Conservation (phyloP, 805 yeast species). For the Metschnikowia lochheadii region DNA sequence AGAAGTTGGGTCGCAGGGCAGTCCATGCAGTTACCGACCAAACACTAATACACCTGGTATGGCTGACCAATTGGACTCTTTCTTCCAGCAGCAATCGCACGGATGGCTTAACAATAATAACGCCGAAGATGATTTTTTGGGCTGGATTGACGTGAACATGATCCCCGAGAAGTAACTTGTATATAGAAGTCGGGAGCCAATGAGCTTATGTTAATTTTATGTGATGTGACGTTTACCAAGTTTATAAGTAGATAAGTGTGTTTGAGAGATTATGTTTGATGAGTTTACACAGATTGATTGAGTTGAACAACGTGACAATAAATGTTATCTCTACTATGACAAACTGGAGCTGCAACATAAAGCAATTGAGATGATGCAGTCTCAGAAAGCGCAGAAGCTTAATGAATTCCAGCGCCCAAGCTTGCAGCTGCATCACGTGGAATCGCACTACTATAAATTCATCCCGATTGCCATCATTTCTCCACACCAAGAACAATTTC, state of each 20-base stretch:
- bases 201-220: neutral
- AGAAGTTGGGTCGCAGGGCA: slow-evolving; percentile 6
- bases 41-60: slow-evolving; percentile 12
- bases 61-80: slow-evolving; percentile 46
- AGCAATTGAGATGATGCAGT: no score
- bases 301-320: no score
- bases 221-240: slow-evolving; percentile 8
- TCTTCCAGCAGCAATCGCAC: slow-evolving; percentile 76
- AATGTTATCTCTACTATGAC: no score
- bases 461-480: neutral
- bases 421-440: neutral
- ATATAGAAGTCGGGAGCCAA: neutral
- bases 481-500: neutral
- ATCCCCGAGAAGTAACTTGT: slow-evolving; percentile 12
- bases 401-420: neutral
- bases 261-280: no score
- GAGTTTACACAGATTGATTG: no score
- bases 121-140: slow-evolving; percentile 79
- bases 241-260: neutral
- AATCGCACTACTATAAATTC: neutral
- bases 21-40: slow-evolving; percentile 7
- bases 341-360: neutral
- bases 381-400: no score
- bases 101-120: slow-evolving; percentile 73
- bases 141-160: slow-evolving; percentile 83